Conservation (phyloP, 2,329 filamentous ascomycete species). For the Mycogone perniciosa region DNA sequence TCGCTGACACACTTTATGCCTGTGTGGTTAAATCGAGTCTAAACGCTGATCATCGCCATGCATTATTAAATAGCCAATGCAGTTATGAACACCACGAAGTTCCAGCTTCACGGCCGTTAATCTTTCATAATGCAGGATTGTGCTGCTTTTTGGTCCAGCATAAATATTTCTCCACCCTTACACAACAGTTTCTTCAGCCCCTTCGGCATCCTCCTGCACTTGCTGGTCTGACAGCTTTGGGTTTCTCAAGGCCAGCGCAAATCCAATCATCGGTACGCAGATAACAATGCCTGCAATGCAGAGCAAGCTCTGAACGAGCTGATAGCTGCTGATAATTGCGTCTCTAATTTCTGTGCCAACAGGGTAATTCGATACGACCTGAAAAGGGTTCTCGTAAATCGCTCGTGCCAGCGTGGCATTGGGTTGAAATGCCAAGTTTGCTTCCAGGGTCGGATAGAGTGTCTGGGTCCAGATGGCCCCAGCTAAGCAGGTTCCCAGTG, state of each 20-base stretch:
- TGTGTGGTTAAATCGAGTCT: too few relatives aligned
- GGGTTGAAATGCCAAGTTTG: slow-evolving; percentile 28
- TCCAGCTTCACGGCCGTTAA: background rate
- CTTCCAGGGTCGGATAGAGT: slow-evolving; percentile 26
- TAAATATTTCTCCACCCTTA: background rate
- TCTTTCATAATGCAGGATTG: too few relatives aligned
- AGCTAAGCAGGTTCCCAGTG: slow-evolving; percentile 34
- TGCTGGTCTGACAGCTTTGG: slow-evolving; percentile 36
- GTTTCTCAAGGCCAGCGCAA: slow-evolving; percentile 38
- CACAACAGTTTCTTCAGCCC: slow-evolving; percentile 1
- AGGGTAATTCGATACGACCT: slow-evolving; percentile 26
- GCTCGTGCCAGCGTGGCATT: slow-evolving; percentile 29
- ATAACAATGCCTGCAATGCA: slow-evolving; percentile 40
- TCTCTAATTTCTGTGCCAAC: slow-evolving; percentile 38
- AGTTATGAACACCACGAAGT: background rate
- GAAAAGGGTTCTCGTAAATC: slow-evolving; percentile 34
- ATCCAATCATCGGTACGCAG: slow-evolving; percentile 40
- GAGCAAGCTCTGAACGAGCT: slow-evolving; percentile 38
- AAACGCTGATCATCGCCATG: too few relatives aligned
- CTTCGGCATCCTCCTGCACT: slow-evolving; percentile 17
- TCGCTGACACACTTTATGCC: too few relatives aligned
- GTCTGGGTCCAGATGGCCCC: slow-evolving; percentile 39
- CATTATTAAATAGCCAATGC: too few relatives aligned
- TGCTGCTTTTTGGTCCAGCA: too few relatives aligned
- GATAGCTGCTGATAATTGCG: slow-evolving; percentile 40